Conservation (phyloP, 208 protist species). For the Vickermania spadyakhi region DNA sequence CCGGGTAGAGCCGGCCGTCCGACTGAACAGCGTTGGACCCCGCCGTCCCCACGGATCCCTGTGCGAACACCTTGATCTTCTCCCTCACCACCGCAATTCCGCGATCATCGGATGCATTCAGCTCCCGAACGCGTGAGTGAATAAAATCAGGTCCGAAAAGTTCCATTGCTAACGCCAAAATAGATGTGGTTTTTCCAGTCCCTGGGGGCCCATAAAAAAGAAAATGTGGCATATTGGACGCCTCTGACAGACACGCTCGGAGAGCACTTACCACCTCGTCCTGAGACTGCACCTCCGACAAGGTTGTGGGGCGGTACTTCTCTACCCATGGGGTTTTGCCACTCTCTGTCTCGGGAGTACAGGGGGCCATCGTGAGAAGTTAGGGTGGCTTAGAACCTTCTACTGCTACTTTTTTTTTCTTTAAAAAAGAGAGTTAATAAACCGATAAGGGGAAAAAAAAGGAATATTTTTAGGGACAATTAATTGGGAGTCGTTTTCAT, state of each 20-base stretch:
- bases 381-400: no score
- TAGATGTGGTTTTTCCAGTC: slow-evolving; percentile 98
- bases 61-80: slow-evolving; percentile 98
- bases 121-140: slow-evolving; percentile 93
- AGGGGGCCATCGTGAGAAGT: no score
- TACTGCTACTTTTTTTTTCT: no score
- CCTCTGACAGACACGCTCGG: slow-evolving; percentile 74
- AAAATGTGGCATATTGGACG: slow-evolving; percentile 97
- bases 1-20: slow-evolving; percentile 80
- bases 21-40: slow-evolving; percentile 50
- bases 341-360: slow-evolving; percentile 1
- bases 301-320: slow-evolving; percentile 90
- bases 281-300: slow-evolving; percentile 95
- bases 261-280: slow-evolving; percentile 92
- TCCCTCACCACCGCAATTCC: slow-evolving; percentile 98
- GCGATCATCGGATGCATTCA: slow-evolving; percentile 99
- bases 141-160: slow-evolving; percentile 95
- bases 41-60: slow-evolving; percentile 65
- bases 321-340: slow-evolving; percentile 81
- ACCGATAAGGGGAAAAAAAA: no score
- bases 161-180: slow-evolving; percentile 95
- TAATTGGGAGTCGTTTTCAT: no score
- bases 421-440: no score
- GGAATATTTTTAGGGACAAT: no score
- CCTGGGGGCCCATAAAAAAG: slow-evolving; percentile 99